A percentile compares a stretch with the other conserved stretches of the same genome.
These are phyloP conservation scores for Pichia cephalocereana DNA, from an alignment of 805 yeast genomes.

Conservation along the genomic window DNA sequence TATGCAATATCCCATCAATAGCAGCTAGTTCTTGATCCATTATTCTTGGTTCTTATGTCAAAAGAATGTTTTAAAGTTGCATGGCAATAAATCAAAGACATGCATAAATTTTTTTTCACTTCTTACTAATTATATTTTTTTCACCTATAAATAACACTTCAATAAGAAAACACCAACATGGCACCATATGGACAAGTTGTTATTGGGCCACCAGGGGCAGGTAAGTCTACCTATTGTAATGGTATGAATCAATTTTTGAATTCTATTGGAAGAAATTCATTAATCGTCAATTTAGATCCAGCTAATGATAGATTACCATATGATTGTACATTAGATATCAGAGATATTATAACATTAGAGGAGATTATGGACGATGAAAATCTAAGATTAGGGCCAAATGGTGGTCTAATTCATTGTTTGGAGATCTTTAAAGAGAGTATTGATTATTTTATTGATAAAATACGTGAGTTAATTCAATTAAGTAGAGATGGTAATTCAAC, in stretches of 20 bases:
- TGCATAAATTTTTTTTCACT: background rate
- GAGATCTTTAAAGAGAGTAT: conserved; percentile 53
- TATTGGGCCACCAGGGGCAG: conserved; percentile 97
- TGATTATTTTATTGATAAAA: conserved; percentile 47
- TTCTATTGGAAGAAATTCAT: conserved; percentile 85
- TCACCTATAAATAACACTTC: background rate
- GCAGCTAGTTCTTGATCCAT: conserved; percentile 18
- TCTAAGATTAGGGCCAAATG: conserved; percentile 54
- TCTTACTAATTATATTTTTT: background rate
- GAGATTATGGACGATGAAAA: conserved; percentile 48
- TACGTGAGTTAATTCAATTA: conserved; percentile 42
- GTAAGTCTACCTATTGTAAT: conserved; percentile 89
- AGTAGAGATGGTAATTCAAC: conserved; percentile 36
- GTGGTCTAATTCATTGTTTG: conserved; percentile 83
- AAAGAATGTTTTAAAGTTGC: background rate
- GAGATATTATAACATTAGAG: conserved; percentile 48
- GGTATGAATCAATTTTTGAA: conserved; percentile 89
- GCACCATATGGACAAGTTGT: conserved; percentile 78
- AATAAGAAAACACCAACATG: conserved; percentile 19
- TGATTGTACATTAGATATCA: conserved; percentile 45
- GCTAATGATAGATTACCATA: conserved; percentile 50
- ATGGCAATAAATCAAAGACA: too few species aligned
- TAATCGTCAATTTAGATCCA: conserved; percentile 87
- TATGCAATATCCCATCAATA: conserved; percentile 20
- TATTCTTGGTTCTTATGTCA: background rate